phyloP scores from a whole-genome alignment of 208 protist species.

The Crithidia fasciculata region DNA sequence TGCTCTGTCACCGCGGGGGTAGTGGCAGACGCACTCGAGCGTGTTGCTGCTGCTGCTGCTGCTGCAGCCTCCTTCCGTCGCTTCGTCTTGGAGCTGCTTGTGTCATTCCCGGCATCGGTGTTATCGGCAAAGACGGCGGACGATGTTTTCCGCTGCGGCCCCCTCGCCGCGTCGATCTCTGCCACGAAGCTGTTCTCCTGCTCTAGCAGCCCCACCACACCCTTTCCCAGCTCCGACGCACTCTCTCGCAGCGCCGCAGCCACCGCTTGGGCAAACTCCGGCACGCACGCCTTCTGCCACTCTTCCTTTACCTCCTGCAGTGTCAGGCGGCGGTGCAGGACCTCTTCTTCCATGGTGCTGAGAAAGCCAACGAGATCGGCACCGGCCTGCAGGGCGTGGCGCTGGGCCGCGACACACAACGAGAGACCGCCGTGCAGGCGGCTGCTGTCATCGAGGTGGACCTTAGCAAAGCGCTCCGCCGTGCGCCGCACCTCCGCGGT shows the following conservation, averaged over 20 bases:
- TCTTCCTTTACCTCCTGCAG: constrained; percentile 63
- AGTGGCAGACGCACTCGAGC: not conserved
- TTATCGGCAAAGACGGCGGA: not conserved
- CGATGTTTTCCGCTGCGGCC: too few relatives aligned
- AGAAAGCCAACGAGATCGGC: constrained; percentile 57
- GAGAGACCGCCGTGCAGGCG: constrained; percentile 33
- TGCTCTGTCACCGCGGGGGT: not conserved
- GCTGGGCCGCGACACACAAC: constrained; percentile 45
- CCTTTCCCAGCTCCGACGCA: constrained; percentile 34
- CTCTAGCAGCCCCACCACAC: constrained; percentile 50
- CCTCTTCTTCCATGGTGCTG: constrained; percentile 56
- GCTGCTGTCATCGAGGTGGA: constrained; percentile 54
- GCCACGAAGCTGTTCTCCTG: constrained; percentile 41
- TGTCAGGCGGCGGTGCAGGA: constrained; percentile 36
- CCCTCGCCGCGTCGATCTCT: constrained; percentile 17
- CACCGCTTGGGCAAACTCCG: constrained; percentile 43
- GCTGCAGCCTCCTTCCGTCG: not conserved
- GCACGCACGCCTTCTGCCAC: constrained; percentile 55
- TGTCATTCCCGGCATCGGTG: not conserved
- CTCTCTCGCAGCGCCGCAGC: constrained; percentile 36
- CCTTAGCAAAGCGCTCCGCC: constrained; percentile 43
- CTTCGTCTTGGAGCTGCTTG: not conserved
- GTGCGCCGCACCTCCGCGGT: constrained; percentile 30
- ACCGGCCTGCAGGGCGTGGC: constrained; percentile 31
- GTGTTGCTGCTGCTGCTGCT: too few relatives aligned